Evolutionary conservation across 805 yeast genomes (phyloP).

Genomic region (Nakazawaea wyomingensis): DNA sequence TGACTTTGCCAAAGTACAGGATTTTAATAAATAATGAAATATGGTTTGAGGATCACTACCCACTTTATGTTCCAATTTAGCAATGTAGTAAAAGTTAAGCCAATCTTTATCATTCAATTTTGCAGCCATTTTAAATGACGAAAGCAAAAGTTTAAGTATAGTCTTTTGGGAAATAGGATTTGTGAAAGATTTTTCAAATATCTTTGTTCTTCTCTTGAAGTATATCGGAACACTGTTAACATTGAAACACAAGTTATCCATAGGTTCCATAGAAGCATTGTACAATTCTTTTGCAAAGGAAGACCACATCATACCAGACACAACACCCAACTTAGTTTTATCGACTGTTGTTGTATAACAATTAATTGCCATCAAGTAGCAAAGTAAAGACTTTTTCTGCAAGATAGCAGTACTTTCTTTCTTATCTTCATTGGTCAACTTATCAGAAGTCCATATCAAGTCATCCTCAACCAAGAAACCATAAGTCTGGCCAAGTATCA

Average conservation of each 20-base stretch:
- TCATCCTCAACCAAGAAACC: slow-evolving; percentile 83
- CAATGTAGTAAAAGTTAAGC: slow-evolving; percentile 52
- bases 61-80: slow-evolving; percentile 37
- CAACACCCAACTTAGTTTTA: slow-evolving; percentile 20
- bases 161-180: slow-evolving; percentile 14
- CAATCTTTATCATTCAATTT: slow-evolving; percentile 46
- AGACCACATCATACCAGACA: slow-evolving; percentile 43
- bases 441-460: slow-evolving; percentile 87
- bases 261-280: slow-evolving; percentile 55
- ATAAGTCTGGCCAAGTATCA: slow-evolving; percentile 72
- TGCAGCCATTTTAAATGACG: slow-evolving; percentile 43
- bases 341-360: slow-evolving; percentile 23
- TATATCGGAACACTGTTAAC: slow-evolving; percentile 34
- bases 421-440: slow-evolving; percentile 57
- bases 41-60: slow-evolving; percentile 24
- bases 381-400: slow-evolving; percentile 66
- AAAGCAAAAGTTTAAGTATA: slow-evolving; percentile 35
- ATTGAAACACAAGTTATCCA: slow-evolving; percentile 56
- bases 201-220: slow-evolving; percentile 22
- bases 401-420: slow-evolving; percentile 54
- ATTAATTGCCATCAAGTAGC: slow-evolving; percentile 71
- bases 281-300: slow-evolving; percentile 54
- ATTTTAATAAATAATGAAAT: slow-evolving; percentile 34
- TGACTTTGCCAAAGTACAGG: slow-evolving; percentile 38
- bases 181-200: slow-evolving; percentile 13